Evolutionary conservation across 2,329 filamentous ascomycete genomes (phyloP).

Genomic region (Pseudohalonectria lignicola): DNA sequence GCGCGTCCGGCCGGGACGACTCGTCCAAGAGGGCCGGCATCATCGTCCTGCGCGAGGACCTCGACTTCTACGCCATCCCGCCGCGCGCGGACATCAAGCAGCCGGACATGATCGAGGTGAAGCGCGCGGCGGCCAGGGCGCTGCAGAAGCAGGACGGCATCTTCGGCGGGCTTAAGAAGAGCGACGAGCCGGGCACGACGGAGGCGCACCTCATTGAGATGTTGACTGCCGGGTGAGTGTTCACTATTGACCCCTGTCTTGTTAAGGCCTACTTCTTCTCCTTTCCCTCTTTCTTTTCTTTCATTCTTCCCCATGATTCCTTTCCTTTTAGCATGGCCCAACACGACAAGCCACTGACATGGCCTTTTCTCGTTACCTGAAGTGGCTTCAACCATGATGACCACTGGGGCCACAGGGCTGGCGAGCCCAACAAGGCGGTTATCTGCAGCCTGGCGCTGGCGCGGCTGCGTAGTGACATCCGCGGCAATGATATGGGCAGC

Average conservation of each 20-base stretch:
- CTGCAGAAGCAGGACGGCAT: slow-evolving; percentile 85
- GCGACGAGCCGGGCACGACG: slow-evolving; percentile 90
- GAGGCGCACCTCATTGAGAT: slow-evolving; percentile 99
- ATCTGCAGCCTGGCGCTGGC: slow-evolving; percentile 94
- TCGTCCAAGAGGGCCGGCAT: slow-evolving; percentile 90
- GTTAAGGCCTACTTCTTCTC: neutral
- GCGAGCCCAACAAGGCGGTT: slow-evolving; percentile 95
- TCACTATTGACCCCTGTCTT: too few relatives aligned
- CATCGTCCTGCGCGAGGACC: slow-evolving; percentile 89
- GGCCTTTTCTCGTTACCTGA: too few relatives aligned
- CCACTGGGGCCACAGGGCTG: slow-evolving; percentile 90
- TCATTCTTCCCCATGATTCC: slow-evolving; percentile 1
- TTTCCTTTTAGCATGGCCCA: too few relatives aligned
- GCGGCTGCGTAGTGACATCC: slow-evolving; percentile 82
- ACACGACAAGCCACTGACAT: too few relatives aligned
- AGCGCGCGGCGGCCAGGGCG: slow-evolving; percentile 81
- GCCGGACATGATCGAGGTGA: slow-evolving; percentile 89
- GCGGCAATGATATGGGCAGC: slow-evolving; percentile 62
- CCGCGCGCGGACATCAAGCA: slow-evolving; percentile 75
- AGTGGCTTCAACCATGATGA: slow-evolving; percentile 97
- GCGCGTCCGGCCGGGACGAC: slow-evolving; percentile 53
- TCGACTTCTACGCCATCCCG: slow-evolving; percentile 96
- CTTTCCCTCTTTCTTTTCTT: neutral
- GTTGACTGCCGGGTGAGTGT: slow-evolving; percentile 85
- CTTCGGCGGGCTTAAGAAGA: slow-evolving; percentile 89